A percentile compares a stretch with the other conserved stretches of the same genome.
phyloP scores from a whole-genome alignment of 2,329 filamentous ascomycete species.

The Colletotrichum sp. region DNA sequence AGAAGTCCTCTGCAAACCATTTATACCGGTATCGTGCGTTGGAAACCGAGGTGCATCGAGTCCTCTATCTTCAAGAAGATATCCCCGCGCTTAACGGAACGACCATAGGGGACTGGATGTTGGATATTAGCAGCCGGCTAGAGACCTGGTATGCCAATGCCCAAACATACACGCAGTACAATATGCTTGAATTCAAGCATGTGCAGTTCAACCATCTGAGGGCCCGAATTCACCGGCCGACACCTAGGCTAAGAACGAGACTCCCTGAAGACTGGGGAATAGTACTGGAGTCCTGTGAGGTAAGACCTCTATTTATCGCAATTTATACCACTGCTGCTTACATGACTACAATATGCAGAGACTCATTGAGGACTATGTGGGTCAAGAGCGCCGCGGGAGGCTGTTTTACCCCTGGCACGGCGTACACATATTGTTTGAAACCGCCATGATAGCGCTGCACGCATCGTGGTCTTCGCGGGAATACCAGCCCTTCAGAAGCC shows the following conservation, averaged over 20 bases:
- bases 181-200: neutral
- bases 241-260: neutral
- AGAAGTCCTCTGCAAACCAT: neutral
- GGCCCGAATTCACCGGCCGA: neutral
- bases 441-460: neutral
- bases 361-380: neutral
- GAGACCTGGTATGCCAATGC: neutral
- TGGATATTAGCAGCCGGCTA: neutral
- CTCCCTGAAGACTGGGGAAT: neutral
- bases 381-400: neutral
- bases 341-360: fast-evolving
- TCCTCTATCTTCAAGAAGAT: neutral
- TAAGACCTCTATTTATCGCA: no score
- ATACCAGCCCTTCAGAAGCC: fast-evolving
- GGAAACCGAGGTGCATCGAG: neutral
- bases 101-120: neutral
- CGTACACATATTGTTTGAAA: neutral
- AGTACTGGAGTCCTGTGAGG: neutral
- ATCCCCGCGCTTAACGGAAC: neutral
- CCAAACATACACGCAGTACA: neutral
- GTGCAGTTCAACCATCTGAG: neutral
- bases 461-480: neutral
- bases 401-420: neutral
- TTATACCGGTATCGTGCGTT: neutral
- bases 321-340: no score